Base-by-base conservation (phyloP, 805 yeast genomes). In the Yarrowia divulgata region DNA sequence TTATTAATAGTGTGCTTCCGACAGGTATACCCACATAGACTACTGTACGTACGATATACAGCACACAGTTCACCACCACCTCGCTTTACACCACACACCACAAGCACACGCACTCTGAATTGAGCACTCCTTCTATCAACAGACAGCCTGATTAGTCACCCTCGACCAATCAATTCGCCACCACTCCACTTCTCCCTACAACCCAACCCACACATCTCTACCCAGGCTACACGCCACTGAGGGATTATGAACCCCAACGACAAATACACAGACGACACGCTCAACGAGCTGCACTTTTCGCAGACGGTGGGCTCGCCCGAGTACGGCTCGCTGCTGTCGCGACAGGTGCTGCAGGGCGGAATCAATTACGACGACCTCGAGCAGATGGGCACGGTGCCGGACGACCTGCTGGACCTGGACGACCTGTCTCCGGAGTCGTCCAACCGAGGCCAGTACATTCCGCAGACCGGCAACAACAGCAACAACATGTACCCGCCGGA, bases 351-450 rank as follows among this genome's bases (percentile, higher is more conserved):
- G 37, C 57, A 37, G 29, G 57, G 57, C 45, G 68, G 57, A 16
- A 63, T 63, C 68, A 63, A 63, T 29, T 63, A 63, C 57, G 68
- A 63, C 68, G 57, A 63, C 45, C 68, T 63, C 39, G 68, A 63
- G 18, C 40, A 37, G 42, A 35, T 48, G 57, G 57, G 57, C 35
- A 13, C 40, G 10, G 52, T 60, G n/a, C 66, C 66, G 14, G 68
- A 63, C 34, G 77, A 75, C 67, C 64, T 74, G 67, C 70, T 75
- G 68, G 75, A 73, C 69, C 66, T 74, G 14, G 76, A 73, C 14
- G 71, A 69, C 49, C 54, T 73, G 68, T 48, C 57, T 5, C 68
- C 67, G 32, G 54, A 37, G 70, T 71, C 43, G 72, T 73, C 32
- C 71, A 71, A 37, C 43, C 64, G 60, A 29, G 43, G 54, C 69